Evolutionary conservation across 129 eudicot genomes (phyloP).

Genomic region (Artemisia tridentata): DNA sequence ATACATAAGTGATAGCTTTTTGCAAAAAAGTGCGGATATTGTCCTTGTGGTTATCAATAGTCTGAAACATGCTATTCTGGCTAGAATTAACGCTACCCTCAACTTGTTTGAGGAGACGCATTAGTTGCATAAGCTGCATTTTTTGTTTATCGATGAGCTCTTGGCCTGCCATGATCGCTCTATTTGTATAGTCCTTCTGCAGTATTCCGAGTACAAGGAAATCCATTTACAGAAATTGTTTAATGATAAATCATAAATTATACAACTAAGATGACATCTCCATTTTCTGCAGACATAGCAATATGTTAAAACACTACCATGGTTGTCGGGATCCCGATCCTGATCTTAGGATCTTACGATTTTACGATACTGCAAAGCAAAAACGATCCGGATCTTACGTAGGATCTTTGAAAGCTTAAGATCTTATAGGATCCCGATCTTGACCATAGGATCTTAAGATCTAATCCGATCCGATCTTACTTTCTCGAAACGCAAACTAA

Average conservation of each 20-base stretch:
- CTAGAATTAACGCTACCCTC: conserved; percentile 57
- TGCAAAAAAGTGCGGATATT: conserved; percentile 34
- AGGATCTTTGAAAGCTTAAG: too few relatives aligned
- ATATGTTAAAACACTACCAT: background rate
- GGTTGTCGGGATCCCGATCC: too few relatives aligned
- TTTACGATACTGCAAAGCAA: too few relatives aligned
- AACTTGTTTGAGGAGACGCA: conserved; percentile 54
- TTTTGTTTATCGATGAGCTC: conserved; percentile 61
- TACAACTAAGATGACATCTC: background rate
- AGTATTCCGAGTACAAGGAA: conserved; percentile 18
- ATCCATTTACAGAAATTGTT: conserved; percentile 2
- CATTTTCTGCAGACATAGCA: background rate
- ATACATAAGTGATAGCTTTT: conserved; percentile 48
- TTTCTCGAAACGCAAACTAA: too few relatives aligned
- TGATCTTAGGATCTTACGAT: too few relatives aligned
- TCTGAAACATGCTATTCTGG: conserved; percentile 47
- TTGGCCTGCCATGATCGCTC: conserved; percentile 50
- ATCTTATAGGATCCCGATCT: too few relatives aligned
- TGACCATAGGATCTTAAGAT: too few relatives aligned
- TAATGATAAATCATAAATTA: background rate
- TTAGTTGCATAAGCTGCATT: conserved; percentile 48
- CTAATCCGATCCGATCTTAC: too few relatives aligned
- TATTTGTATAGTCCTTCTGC: conserved; percentile 52
- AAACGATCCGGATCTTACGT: too few relatives aligned
- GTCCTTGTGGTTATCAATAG: conserved; percentile 46